These are phyloP conservation scores for Fagopyrum homotropicum DNA, from an alignment of 148 eudicot species.

Conservation along the genomic window DNA sequence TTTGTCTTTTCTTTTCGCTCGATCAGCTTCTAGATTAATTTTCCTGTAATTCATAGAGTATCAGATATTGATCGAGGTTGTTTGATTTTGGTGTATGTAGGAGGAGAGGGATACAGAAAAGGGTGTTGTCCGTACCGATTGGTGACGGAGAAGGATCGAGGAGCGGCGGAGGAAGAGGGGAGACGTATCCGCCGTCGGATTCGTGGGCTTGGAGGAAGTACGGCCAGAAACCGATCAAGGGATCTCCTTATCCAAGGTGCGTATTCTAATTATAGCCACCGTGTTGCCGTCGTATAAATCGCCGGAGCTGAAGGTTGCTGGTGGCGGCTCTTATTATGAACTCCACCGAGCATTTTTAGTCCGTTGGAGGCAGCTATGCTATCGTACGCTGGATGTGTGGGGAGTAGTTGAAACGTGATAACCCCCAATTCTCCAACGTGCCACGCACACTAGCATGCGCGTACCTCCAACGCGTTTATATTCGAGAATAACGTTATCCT, in stretches of 20 bases:
- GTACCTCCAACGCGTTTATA: not conserved
- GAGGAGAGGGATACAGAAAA: constrained; percentile 40
- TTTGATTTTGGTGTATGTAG: constrained; percentile 8
- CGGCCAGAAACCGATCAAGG: constrained; percentile 74
- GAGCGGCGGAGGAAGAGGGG: constrained; percentile 28
- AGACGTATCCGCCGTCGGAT: constrained; percentile 67
- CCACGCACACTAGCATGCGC: not conserved
- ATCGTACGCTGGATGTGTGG: not conserved
- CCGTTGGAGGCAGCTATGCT: not conserved
- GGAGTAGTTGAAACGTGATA: constrained; percentile 7
- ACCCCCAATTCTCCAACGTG: not conserved
- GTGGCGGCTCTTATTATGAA: not conserved
- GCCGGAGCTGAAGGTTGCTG: not conserved
- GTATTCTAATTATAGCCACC: not conserved
- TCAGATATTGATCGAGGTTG: not conserved
- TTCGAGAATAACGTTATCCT: no score
- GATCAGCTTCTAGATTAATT: not conserved
- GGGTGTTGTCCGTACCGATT: constrained; percentile 41
- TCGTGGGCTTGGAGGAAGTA: constrained; percentile 79
- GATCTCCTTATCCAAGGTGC: constrained; percentile 62
- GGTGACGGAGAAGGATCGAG: constrained; percentile 34
- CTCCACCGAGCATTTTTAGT: not conserved
- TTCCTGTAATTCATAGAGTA: not conserved
- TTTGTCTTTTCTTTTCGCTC: not conserved
- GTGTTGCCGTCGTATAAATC: not conserved